Evolutionary conservation across 306 rosid genomes (phyloP), one percentile per base, ranked within the genome.

Genomic region (Dalbergia cochinchinensis): DNA sequence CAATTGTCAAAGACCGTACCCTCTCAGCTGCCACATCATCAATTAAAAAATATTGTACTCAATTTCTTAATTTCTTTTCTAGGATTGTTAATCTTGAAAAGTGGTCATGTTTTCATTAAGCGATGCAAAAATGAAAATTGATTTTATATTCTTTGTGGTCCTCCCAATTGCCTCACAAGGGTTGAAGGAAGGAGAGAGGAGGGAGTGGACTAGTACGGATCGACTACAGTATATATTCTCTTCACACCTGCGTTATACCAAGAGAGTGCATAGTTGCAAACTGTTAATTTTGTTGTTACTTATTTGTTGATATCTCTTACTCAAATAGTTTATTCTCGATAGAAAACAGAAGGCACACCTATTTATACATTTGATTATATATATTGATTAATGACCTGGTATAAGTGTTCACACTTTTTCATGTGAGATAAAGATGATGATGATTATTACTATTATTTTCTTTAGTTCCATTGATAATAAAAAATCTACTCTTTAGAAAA

Each of bases 1-100:
- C 83, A 75, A 10, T 12, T 76, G 85, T 85, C 84, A 75, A 77
- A 80, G 78, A 58, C 84, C 84, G 85, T 84, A 82, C 86, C 88
- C 68, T 72, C 72, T 72, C 34, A 50, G 55, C 69, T 69, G 73
- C 87, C 86, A 81, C 83, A 82, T 85, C n/a, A n/a, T n/a, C n/a
- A 80, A 81, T 78, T 77, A 53, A 54, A 42, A 64, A 73, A 51
- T 51, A 13, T 18, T n/a, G 80, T 58, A 66, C 53, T 58, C 42
- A 60, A 22, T 65, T 76, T 44, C 0, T 55, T 74, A 60, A 22
- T 65, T 76, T 44, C 0, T 55, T 74, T 57, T 57, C 5, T 64
- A 4, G 20, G 15, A 13, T 14, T 67, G 34, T 51, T 9, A 51
- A 59, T 64, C n/a, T 71, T 11, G 2, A 63, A 69, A 66, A 72